Evolutionary conservation across 257 asterid genomes (phyloP), one percentile per base, ranked within the genome.

Genomic region (Eustoma russellianum): DNA sequence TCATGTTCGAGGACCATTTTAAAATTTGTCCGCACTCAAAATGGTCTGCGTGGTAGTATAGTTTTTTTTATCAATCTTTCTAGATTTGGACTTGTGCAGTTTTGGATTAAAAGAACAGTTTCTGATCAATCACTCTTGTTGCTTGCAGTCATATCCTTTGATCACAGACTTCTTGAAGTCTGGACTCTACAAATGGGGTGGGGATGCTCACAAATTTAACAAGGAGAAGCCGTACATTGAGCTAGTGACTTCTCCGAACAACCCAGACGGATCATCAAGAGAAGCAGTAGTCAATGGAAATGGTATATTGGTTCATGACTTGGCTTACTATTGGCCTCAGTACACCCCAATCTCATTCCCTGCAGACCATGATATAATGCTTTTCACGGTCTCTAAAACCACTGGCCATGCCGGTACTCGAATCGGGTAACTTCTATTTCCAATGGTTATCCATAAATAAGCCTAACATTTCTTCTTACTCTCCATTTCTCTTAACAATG

Each of bases 301-400:
- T 3, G 93, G 96, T 6, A 67, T 79, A 48, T 53, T 91, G 30
- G 66, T 91, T 43, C 94, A 91, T 33, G 98, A 91, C 66, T 59
- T 87, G 7, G 98, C 98, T 17, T 91, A 91, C 72, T 87, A 86
- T 69, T 91, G 98, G 98, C 98, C 98, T 0, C 96, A 91, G 46
- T 88, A 91, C 33, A 71, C 84, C 65, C 65, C 97, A 11, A 84
- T 91, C 62, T 66, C 94, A 41, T 63, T 70, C 16, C 77, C 86
- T 6, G 85, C 88, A 0, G 83, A 87, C 72, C 79, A 91, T 34
- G 97, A 91, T 40, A 87, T 91, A 59, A 87, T 91, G 98, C 77
- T 91, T 16, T 91, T 91, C 46, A 91, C 98, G 0, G 85, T 87
- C 40, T 91, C 98, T 54, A 91, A 91, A 68, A 73, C 80, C 85